Conservation (phyloP, 1,284 basidiomycete genomes). For the Sparassis latifolia region DNA sequence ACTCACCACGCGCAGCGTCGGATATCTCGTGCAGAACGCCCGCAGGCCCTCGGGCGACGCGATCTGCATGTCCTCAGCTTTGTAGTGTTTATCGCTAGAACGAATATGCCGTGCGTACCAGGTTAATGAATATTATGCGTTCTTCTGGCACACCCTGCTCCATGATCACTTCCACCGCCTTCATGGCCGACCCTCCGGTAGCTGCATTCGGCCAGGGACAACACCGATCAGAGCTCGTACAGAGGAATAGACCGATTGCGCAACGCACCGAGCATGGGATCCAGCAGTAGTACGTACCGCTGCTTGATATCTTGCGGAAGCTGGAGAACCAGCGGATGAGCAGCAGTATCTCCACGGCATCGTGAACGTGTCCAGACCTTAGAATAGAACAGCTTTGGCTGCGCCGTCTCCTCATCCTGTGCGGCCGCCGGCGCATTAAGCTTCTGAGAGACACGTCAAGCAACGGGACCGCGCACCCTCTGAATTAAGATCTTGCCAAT, state of each 20-base stretch:
- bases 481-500: slow-evolving; percentile 95
- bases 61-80: slow-evolving; percentile 43
- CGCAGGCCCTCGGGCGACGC: slow-evolving; percentile 89
- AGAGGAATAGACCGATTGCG: not conserved
- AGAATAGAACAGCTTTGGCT: slow-evolving; percentile 86
- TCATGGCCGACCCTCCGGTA: slow-evolving; percentile 96
- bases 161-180: slow-evolving; percentile 91
- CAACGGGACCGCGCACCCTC: slow-evolving; percentile 44
- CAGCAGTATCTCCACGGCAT: not conserved
- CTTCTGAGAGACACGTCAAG: not conserved
- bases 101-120: slow-evolving; percentile 42
- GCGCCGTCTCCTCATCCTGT: slow-evolving; percentile 87
- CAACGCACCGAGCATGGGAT: slow-evolving; percentile 90
- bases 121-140: slow-evolving; percentile 94
- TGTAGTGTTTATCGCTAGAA: not conserved
- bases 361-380: slow-evolving; percentile 44
- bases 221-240: not conserved
- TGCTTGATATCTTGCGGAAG: slow-evolving; percentile 90
- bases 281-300: slow-evolving; percentile 90
- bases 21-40: slow-evolving; percentile 78
- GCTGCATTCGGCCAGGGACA: slow-evolving; percentile 39
- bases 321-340: slow-evolving; percentile 31
- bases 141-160: slow-evolving; percentile 86
- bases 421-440: not conserved
- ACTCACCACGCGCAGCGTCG: slow-evolving; percentile 77